A percentile compares a stretch with the other conserved stretches of the same genome.
phyloP scores from a whole-genome alignment of 2,329 filamentous ascomycete genomes.

The Pseudopyricularia javanii region DNA sequence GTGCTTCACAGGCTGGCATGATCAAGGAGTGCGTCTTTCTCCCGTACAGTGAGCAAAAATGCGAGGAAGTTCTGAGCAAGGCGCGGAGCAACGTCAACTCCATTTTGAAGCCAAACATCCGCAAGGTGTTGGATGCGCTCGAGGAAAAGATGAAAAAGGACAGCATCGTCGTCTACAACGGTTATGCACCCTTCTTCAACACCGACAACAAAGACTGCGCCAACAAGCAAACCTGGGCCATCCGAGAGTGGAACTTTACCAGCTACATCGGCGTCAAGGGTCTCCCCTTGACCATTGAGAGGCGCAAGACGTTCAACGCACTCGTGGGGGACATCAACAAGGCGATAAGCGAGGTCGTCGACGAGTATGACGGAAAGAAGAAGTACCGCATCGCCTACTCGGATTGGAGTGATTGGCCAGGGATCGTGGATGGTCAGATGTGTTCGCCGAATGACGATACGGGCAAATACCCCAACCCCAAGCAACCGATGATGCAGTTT shows the following conservation, averaged over 20 bases:
- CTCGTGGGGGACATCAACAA: constrained; percentile 15
- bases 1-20: neutral
- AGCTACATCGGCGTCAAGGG: neutral
- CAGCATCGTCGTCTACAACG: constrained; percentile 15
- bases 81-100: constrained; percentile 14
- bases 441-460: constrained; percentile 11
- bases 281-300: constrained; percentile 56
- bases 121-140: constrained; percentile 12
- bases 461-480: constrained; percentile 15
- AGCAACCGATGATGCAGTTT: constrained; percentile 18
- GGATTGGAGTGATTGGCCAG: constrained; percentile 17
- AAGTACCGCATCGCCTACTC: constrained; percentile 13
- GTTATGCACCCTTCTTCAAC: constrained; percentile 21
- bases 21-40: constrained; percentile 1
- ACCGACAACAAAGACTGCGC: constrained; percentile 13
- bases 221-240: constrained; percentile 2
- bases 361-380: constrained; percentile 7
- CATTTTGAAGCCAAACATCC: constrained; percentile 16
- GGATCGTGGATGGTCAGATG: constrained; percentile 16
- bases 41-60: neutral
- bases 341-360: constrained; percentile 14
- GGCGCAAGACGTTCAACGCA: constrained; percentile 16
- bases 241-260: neutral
- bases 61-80: constrained; percentile 11
- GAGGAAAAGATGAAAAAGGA: constrained; percentile 16